A percentile compares a stretch with the other conserved stretches of the same genome.
phyloP scores from a whole-genome alignment of 805 yeast species.

The Wickerhamiella occidentalis region DNA sequence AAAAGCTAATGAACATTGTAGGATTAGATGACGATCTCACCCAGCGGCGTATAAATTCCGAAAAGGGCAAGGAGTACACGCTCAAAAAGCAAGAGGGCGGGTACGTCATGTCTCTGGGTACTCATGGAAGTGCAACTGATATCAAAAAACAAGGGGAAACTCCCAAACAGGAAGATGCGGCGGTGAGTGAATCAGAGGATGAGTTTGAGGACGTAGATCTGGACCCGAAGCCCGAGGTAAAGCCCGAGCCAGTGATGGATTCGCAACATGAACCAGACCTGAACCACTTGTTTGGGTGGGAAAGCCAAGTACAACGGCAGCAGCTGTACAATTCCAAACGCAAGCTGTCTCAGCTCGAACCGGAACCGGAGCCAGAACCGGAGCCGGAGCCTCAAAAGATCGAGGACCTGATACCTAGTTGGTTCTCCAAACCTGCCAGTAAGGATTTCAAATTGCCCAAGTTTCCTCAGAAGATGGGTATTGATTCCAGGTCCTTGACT shows the following conservation, averaged over 20 bases:
- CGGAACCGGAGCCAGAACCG: background rate
- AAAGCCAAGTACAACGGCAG: constrained; percentile 21
- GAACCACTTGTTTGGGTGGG: constrained; percentile 20
- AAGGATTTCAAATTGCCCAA: background rate
- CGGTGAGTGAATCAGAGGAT: constrained; percentile 31
- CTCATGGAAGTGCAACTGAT: constrained; percentile 31
- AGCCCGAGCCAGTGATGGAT: background rate
- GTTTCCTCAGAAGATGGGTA: background rate
- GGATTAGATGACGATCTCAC: constrained; percentile 50
- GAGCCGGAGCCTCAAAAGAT: background rate
- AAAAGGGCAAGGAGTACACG: constrained; percentile 61
- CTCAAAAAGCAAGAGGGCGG: constrained; percentile 70
- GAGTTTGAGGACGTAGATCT: constrained; percentile 65
- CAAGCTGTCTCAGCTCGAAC: constrained; percentile 5
- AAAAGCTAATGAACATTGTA: constrained; percentile 65
- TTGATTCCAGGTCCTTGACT: background rate
- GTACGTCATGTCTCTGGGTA: constrained; percentile 59
- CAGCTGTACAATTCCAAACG: constrained; percentile 16
- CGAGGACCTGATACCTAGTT: background rate
- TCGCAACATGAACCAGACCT: constrained; percentile 10
- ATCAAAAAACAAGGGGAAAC: constrained; percentile 2
- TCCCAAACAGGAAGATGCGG: constrained; percentile 18
- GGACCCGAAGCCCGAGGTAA: constrained; percentile 15
- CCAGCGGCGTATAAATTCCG: constrained; percentile 63
- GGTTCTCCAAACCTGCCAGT: background rate